These are phyloP conservation scores for Sarocladium kiliense DNA, from an alignment of 2,329 filamentous ascomycete genomes.

Conservation along the genomic window DNA sequence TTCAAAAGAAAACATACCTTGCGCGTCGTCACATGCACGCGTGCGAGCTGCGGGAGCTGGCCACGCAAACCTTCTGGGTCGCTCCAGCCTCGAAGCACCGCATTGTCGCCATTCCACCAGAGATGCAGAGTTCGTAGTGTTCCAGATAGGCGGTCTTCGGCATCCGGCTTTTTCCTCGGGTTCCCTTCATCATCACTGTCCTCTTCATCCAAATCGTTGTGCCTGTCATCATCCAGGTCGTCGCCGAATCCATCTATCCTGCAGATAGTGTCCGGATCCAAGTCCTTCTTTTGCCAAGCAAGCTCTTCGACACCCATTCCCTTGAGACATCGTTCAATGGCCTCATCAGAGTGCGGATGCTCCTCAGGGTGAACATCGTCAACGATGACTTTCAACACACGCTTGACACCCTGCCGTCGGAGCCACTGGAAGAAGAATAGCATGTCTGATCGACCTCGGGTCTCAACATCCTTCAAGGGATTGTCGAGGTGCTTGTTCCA, in stretches of 20 bases:
- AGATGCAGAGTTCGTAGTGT: background rate
- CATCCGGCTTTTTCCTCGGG: background rate
- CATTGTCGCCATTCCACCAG: constrained; percentile 4
- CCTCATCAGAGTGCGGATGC: background rate
- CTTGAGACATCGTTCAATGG: background rate
- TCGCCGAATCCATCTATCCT: background rate
- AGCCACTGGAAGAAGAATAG: constrained; percentile 7
- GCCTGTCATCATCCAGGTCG: background rate
- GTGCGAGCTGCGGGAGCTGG: background rate
- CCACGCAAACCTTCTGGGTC: background rate
- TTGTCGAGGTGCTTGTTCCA: background rate
- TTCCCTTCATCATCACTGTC: background rate
- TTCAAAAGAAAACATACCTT: background rate
- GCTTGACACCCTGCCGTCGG: background rate
- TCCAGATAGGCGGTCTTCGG: background rate
- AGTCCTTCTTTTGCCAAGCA: constrained; percentile 1
- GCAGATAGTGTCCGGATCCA: background rate
- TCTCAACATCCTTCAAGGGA: background rate
- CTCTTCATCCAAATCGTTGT: background rate
- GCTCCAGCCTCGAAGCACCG: constrained; percentile 2
- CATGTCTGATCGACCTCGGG: background rate
- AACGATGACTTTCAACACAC: constrained; percentile 1
- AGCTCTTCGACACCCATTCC: constrained; percentile 4
- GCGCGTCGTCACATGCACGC: background rate
- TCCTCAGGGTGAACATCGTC: background rate